Base-by-base conservation (phyloP, 2,329 filamentous ascomycete genomes). In the Ophiostoma quercus region DNA sequence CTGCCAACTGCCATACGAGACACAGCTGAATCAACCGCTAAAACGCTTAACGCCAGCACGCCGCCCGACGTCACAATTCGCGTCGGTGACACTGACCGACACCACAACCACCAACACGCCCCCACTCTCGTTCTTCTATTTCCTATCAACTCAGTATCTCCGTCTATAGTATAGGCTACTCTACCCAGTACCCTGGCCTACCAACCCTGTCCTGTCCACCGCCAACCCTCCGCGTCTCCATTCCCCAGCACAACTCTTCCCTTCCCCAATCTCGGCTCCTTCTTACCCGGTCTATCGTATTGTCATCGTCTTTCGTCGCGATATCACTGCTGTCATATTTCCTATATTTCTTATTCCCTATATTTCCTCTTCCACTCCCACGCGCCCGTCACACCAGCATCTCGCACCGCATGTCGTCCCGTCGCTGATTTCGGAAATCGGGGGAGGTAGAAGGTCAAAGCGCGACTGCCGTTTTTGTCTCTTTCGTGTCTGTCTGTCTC, bases 321-420 rank as follows among this genome's bases (percentile, higher is more conserved):
- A 62, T 62, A 62, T 62, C 57, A 29, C 25, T 29, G 25, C 25
- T 29, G 2, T 29, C 25, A 29, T 29, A 29, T 29, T 29, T 29
- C 25, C 25, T 29, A 29, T 29, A 29, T 29, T 29, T 29, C 25
- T 2, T 29, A 29, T 29, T 29, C 25, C 25, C 25, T 29, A 29
- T 29, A 29, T 29, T 29, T 29, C 25, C 25, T 29, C 25, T 29
- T 29, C 25, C 25, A 29, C 25, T 29, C 25, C 25, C 25, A 29
- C 57, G 12, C 12, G n/a, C 57, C 57, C 25, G 25, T 9, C 14
- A 14, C 12, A 51, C 22, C 5, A 25, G 51, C 51, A 57, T 57
- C n/a, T 57, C 22, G 22, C 57, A 25, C 57, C 57, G 68, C 68
- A 69, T 69, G 60, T 69, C 68, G 68, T 65, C 62, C 62, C 62